phyloP scores from a whole-genome alignment of 331 rosid species.

The Spiraea crenata region DNA sequence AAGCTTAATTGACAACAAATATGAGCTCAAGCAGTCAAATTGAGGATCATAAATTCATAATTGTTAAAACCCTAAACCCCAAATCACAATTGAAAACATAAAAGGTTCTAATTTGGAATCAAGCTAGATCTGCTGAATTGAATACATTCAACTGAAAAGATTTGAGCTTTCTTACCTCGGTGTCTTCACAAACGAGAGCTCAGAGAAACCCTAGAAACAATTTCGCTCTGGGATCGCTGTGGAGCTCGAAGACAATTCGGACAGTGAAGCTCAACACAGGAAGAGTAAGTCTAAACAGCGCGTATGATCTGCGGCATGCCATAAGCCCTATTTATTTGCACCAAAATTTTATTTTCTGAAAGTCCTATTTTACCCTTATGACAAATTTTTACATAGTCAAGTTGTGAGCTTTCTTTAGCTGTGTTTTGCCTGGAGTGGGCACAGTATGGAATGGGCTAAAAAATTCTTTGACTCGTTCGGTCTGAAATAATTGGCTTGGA shows the following conservation, averaged over 20 bases:
- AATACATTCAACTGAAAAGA: not conserved
- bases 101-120: not conserved
- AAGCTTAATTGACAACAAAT: not conserved
- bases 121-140: conserved; percentile 26
- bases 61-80: conserved; percentile 12
- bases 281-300: not conserved
- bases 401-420: too few relatives aligned
- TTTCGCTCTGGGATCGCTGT: conserved; percentile 10
- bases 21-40: not conserved
- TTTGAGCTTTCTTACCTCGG: conserved; percentile 37
- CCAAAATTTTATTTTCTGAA: too few relatives aligned
- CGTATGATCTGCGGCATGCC: not conserved
- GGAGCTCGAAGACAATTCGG: not conserved
- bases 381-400: too few relatives aligned
- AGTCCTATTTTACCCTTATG: too few relatives aligned
- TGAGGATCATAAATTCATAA: not conserved
- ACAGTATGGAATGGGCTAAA: too few relatives aligned
- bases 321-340: not conserved
- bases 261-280: not conserved
- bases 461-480: too few relatives aligned
- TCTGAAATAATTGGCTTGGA: too few relatives aligned
- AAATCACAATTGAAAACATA: not conserved
- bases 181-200: conserved; percentile 11
- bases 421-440: too few relatives aligned
- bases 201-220: conserved; percentile 38